Conservation (phyloP, 1,139 yeast species). For the Scheffersomyces insectosa region DNA sequence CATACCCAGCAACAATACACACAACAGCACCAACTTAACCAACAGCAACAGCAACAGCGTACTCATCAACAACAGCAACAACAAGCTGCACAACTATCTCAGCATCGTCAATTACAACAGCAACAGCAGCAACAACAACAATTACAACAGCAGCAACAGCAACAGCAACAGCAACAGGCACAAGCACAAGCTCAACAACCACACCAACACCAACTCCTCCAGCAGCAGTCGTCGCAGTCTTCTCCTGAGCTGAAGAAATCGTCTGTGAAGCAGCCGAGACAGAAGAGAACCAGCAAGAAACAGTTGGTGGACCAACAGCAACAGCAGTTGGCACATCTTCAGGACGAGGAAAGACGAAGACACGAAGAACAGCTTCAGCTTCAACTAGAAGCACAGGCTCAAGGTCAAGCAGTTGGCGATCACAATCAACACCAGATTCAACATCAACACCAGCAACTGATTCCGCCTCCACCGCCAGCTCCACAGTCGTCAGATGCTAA, state of each 20-base stretch:
- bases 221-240: constrained; percentile 1
- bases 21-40: constrained; percentile 16
- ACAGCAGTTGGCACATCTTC: constrained; percentile 10
- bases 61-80: constrained; percentile 14
- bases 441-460: constrained; percentile 4
- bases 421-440: constrained; percentile 6
- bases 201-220: constrained; percentile 3
- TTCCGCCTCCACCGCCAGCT: constrained; percentile 5
- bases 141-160: constrained; percentile 12
- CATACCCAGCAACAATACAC: constrained; percentile 6
- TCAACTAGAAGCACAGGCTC: constrained; percentile 6
- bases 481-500: constrained; percentile 20
- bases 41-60: constrained; percentile 9
- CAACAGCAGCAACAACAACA: constrained; percentile 6
- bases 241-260: constrained; percentile 7
- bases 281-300: not conserved
- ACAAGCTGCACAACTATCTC: constrained; percentile 11
- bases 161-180: constrained; percentile 8
- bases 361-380: constrained; percentile 11
- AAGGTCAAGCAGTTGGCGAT: not conserved
- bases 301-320: constrained; percentile 5
- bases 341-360: constrained; percentile 1
- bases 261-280: constrained; percentile 6
- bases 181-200: constrained; percentile 2
- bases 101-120: constrained; percentile 11